Conservation (phyloP, 192 early-diverging fungal species). For the Entophlyctis helioformis region DNA sequence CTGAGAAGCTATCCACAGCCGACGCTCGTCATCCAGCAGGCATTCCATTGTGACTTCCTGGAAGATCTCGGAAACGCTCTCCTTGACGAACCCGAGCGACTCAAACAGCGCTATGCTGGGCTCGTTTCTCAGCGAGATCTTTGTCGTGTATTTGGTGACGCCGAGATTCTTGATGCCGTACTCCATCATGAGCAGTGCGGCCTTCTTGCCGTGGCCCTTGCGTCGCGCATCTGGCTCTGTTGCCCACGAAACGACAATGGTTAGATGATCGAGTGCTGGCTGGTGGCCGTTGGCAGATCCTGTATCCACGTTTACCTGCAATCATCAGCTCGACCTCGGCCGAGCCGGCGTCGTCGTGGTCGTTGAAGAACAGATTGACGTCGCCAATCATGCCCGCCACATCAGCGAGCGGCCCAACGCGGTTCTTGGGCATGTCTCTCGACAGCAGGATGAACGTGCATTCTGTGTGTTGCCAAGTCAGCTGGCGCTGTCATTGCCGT, state of each 20-base stretch:
- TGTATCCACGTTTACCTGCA: conserved; percentile 58
- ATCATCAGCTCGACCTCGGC: conserved; percentile 95
- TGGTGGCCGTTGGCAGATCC: background rate
- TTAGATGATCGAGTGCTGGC: background rate
- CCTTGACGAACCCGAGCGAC: conserved; percentile 45
- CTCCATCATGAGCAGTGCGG: conserved; percentile 48
- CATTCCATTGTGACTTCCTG: conserved; percentile 54
- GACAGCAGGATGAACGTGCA: conserved; percentile 24
- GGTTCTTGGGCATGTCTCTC: conserved; percentile 5
- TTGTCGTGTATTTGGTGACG: conserved; percentile 43
- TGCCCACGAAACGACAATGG: background rate
- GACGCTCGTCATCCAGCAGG: background rate
- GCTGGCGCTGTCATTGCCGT: too few species aligned
- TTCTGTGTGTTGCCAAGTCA: conserved; percentile 5
- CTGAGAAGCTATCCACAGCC: too few species aligned
- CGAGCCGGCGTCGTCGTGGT: conserved; percentile 47
- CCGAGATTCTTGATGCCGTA: conserved; percentile 39
- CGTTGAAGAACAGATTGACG: conserved; percentile 89
- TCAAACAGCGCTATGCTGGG: conserved; percentile 48
- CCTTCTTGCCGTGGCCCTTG: conserved; percentile 39
- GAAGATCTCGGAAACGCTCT: conserved; percentile 43
- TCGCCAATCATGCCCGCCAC: conserved; percentile 80
- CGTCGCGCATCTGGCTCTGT: conserved; percentile 23
- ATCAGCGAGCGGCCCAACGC: too few species aligned
- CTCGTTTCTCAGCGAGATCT: conserved; percentile 53